phyloP scores from a whole-genome alignment of 1,139 yeast genomes.

The Keqinozyma sinolaborantium region DNA sequence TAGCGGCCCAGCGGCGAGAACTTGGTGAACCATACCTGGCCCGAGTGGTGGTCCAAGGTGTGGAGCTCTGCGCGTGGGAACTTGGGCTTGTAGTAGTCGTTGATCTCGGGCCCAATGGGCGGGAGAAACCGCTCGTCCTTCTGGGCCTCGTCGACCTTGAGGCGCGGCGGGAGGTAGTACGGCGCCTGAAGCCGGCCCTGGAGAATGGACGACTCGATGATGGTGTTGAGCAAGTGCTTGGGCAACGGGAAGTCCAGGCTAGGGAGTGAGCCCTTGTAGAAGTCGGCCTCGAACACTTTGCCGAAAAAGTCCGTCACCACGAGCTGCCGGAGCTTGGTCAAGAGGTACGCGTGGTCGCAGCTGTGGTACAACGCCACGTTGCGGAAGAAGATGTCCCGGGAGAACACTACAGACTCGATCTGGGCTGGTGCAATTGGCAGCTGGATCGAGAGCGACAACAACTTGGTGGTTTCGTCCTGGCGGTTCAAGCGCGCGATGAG shows the following conservation, averaged over 20 bases:
- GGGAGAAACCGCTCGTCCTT: constrained; percentile 10
- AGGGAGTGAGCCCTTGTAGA: constrained; percentile 11
- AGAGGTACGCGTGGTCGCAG: constrained; percentile 7
- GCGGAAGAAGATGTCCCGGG: constrained; percentile 7
- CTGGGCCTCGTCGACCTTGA: constrained; percentile 1
- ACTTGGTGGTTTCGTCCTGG: constrained; percentile 25
- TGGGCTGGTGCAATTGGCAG: constrained; percentile 13
- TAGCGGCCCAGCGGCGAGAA: constrained; percentile 76
- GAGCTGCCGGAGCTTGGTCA: constrained; percentile 8
- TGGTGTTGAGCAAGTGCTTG: constrained; percentile 19
- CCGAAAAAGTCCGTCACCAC: constrained; percentile 7
- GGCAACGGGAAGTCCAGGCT: constrained; percentile 16
- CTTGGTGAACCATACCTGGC: constrained; percentile 82
- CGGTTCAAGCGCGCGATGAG: constrained; percentile 15
- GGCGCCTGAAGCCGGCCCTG: constrained; percentile 27
- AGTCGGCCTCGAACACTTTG: constrained; percentile 8
- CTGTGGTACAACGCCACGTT: constrained; percentile 3
- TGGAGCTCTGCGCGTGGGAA: constrained; percentile 46
- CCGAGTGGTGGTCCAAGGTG: constrained; percentile 50
- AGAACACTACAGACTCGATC: constrained; percentile 10
- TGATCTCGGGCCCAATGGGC: constrained; percentile 10
- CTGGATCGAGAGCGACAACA: constrained; percentile 17
- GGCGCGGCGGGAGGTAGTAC: constrained; percentile 34
- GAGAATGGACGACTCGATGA: constrained; percentile 26
- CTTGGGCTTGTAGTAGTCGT: constrained; percentile 18